phyloP scores from a whole-genome alignment of 2,329 filamentous ascomycete species.

The Paramyrothecium sp. region DNA sequence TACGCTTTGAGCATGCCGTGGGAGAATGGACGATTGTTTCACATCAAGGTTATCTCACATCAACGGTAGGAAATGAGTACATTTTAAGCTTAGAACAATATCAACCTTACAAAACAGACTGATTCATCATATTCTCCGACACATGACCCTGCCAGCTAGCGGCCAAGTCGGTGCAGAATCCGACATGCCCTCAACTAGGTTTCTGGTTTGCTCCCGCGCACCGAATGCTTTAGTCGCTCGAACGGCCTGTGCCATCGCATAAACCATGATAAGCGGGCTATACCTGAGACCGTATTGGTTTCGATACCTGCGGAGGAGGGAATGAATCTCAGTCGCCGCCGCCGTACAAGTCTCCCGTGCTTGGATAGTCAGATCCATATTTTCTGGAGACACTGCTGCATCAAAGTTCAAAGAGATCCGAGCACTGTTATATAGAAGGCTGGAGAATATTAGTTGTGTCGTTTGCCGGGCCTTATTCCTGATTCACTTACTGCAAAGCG shows the following conservation, averaged over 20 bases:
- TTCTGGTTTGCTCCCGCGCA: no score
- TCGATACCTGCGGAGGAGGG: constrained; percentile 15
- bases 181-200: no score
- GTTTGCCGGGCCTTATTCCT: no score
- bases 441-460: background rate
- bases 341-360: constrained; percentile 8
- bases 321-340: constrained; percentile 17
- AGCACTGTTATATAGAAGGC: constrained; percentile 17
- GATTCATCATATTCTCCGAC: no score
- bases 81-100: no score
- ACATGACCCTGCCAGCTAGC: no score
- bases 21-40: no score
- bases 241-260: constrained; percentile 18
- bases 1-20: no score
- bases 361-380: constrained; percentile 1
- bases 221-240: constrained; percentile 1
- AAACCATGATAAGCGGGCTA: constrained; percentile 18
- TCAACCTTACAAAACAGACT: no score
- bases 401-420: constrained; percentile 21
- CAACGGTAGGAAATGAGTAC: no score
- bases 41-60: no score
- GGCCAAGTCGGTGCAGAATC: no score
- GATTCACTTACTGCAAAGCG: constrained; percentile 16
- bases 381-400: constrained; percentile 7
- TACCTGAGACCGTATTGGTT: constrained; percentile 17